phyloP scores from a whole-genome alignment of 2,329 filamentous ascomycete species.

The Oidium heveae region DNA sequence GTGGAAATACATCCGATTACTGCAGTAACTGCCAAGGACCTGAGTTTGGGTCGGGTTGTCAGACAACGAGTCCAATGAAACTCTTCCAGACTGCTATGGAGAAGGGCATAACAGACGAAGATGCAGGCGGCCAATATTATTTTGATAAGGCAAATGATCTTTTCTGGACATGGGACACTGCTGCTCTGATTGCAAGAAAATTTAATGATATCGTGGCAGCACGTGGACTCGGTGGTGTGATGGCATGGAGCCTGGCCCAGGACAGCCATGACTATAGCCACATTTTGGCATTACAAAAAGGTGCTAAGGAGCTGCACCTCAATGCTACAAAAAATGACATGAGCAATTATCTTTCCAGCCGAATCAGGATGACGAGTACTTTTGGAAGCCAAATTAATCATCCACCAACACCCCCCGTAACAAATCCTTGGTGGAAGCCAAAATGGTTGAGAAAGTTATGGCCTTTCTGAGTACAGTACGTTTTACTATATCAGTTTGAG shows the following conservation, averaged over 20 bases:
- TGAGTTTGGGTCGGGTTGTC: neutral
- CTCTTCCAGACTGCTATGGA: slow-evolving; percentile 27
- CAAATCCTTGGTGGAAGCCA: too few species aligned
- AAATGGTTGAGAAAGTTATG: too few species aligned
- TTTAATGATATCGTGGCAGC: slow-evolving; percentile 31
- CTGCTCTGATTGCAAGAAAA: slow-evolving; percentile 32
- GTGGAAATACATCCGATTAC: neutral
- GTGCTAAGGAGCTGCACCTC: neutral
- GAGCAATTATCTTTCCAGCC: neutral
- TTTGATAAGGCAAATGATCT: slow-evolving; percentile 31
- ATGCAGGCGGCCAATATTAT: slow-evolving; percentile 39
- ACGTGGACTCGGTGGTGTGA: slow-evolving; percentile 38
- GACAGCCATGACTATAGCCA: slow-evolving; percentile 24
- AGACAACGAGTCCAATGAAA: neutral
- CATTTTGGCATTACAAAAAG: slow-evolving; percentile 17
- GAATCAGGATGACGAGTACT: neutral
- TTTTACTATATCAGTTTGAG: too few species aligned
- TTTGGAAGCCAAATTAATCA: neutral
- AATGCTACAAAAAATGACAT: neutral
- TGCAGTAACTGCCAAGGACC: neutral
- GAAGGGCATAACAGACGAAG: slow-evolving; percentile 28
- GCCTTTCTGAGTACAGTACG: too few species aligned
- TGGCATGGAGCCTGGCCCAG: slow-evolving; percentile 52
- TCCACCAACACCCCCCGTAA: neutral
- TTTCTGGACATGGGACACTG: slow-evolving; percentile 56